Evolutionary conservation across 805 yeast genomes (phyloP).

Genomic region (Saccharomycopsis sp.): DNA sequence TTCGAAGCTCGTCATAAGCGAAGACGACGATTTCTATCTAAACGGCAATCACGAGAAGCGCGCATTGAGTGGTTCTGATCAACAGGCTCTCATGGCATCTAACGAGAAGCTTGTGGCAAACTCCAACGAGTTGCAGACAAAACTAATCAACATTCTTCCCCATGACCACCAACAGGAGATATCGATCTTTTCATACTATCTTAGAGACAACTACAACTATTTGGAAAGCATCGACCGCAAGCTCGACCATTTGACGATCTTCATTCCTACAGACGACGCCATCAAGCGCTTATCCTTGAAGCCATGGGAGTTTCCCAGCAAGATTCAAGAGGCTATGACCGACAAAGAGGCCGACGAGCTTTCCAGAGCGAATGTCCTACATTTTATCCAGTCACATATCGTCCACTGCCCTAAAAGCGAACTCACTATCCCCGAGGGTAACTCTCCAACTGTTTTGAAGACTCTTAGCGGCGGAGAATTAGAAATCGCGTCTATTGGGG

Average conservation of each 20-base stretch:
- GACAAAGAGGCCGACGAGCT: conserved; percentile 42
- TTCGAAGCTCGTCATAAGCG: neutral
- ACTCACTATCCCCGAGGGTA: conserved; percentile 5
- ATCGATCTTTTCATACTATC: conserved; percentile 59
- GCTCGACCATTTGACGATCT: conserved; percentile 40
- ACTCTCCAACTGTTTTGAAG: neutral
- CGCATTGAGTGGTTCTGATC: neutral
- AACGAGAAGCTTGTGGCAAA: neutral
- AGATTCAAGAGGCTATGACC: conserved; percentile 32
- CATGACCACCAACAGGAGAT: conserved; percentile 29
- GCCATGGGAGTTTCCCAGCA: conserved; percentile 78
- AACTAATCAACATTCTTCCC: neutral
- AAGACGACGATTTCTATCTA: neutral
- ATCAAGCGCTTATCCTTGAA: conserved; percentile 43
- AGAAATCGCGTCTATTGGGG: neutral
- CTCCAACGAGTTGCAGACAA: neutral
- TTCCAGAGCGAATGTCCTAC: conserved; percentile 44
- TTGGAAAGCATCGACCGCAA: conserved; percentile 41
- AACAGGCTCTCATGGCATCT: neutral
- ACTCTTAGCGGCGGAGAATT: conserved; percentile 1
- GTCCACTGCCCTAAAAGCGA: conserved; percentile 26
- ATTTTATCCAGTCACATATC: conserved; percentile 60
- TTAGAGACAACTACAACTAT: conserved; percentile 54
- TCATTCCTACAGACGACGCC: conserved; percentile 69
- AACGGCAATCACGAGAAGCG: neutral